Evolutionary conservation across 768 basidiomycete genomes (phyloP), one percentile per base, ranked within the genome.

Genomic region (Galerina sulciceps): DNA sequence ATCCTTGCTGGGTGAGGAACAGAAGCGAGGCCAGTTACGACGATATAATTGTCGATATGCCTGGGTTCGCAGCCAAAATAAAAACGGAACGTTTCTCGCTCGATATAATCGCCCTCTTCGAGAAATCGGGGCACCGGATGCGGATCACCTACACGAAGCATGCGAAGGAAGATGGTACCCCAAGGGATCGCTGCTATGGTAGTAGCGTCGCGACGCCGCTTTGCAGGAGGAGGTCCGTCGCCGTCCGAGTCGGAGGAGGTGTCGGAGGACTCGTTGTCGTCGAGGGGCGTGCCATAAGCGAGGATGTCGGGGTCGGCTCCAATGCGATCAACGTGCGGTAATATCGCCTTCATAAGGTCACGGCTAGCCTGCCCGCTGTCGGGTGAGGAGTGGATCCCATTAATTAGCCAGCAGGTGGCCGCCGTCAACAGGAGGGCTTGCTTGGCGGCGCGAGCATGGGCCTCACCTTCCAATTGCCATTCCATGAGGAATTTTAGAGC

Each of bases 361-460:
- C 61, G 52, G 1, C 26, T 42, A 1, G 64, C 50, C 1, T 37
- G 38, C 4, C 67, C 68, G 2, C 56, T 53, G 22, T 72, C 68
- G 1, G 67, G 68, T 1, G 58, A 51, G 1, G 69, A 68, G 48
- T 70, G 68, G 0, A 72, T 55, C 6, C 58, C 41, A 46, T 70
- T 72, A 0, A 67, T 15, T 2, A 70, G 36, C 67, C 65, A 69
- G 3, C 38, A 37, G 1, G 44, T n/a, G 0, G 53, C 63, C 2
- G 64, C 66, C 0, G 65, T 68, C 2, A 72, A 57, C 3, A 65
- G 36, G 1, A 70, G 43, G 2, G 63, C 66, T 3, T 34, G 14
- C 3, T 26, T 13, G 31, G 5, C 23, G 9, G 42, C n/a, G 35
- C 63, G 56, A 15, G 17, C 13, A 11, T 14, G n/a, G 6, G 55